A percentile compares a stretch with the other conserved stretches of the same genome.
These are phyloP conservation scores for Sporothrix protearum DNA, from an alignment of 2,329 filamentous ascomycete genomes.

Conservation along the genomic window DNA sequence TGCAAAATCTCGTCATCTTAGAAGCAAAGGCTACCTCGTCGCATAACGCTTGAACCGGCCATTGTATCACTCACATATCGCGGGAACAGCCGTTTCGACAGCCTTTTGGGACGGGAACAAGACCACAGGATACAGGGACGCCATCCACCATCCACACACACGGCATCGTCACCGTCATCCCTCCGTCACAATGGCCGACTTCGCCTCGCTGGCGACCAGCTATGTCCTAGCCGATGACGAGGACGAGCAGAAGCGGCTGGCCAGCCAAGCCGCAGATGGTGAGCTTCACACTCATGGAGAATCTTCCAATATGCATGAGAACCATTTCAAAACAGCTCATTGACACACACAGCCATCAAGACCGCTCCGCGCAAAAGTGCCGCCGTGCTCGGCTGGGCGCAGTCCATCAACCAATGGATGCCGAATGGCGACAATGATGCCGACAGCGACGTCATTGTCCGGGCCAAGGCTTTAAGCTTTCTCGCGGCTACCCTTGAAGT, in stretches of 20 bases:
- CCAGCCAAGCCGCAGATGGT: conserved; percentile 29
- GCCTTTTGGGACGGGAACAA: conserved; percentile 6
- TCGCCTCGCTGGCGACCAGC: conserved; percentile 29
- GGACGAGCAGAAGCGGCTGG: conserved; percentile 26
- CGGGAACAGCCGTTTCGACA: conserved; percentile 4
- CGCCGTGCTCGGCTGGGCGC: conserved; percentile 30
- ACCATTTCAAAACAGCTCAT: background rate
- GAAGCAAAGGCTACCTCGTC: background rate
- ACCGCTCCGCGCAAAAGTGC: conserved; percentile 28
- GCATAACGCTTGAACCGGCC: background rate
- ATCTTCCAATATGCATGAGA: no score
- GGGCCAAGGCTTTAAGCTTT: conserved; percentile 57
- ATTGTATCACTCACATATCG: background rate
- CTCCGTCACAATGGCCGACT: conserved; percentile 30
- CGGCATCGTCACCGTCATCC: background rate
- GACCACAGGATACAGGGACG: background rate
- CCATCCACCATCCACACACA: no score
- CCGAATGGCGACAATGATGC: conserved; percentile 27
- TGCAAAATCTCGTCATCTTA: conserved; percentile 24
- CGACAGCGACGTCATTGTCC: conserved; percentile 48
- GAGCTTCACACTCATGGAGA: background rate
- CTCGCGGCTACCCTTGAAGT: conserved; percentile 51
- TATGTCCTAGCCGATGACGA: conserved; percentile 32
- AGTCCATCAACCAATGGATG: conserved; percentile 38
- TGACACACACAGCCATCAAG: conserved; percentile 26